Evolutionary conservation across 768 basidiomycete genomes (phyloP).

Genomic region (Lactarius trivialis): DNA sequence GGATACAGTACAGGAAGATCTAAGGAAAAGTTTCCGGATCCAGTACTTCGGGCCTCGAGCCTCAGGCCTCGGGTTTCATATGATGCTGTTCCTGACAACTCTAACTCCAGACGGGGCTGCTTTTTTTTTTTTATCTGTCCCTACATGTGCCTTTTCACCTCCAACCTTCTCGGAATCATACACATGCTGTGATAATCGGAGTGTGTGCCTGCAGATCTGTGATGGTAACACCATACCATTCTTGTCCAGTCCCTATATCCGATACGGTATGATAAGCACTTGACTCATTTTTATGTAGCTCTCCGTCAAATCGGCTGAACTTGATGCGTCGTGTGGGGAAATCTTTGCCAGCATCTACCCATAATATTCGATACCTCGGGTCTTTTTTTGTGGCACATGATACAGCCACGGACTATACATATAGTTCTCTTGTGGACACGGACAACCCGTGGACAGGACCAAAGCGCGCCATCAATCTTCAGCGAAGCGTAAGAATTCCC

Average conservation of each 20-base stretch:
- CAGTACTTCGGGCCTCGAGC: no score
- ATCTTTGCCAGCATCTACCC: neutral
- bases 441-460: neutral
- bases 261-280: neutral
- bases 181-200: neutral
- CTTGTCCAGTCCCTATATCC: neutral
- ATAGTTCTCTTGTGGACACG: neutral
- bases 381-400: neutral
- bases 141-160: neutral
- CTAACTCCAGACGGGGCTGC: neutral
- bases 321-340: no score
- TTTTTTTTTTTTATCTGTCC: neutral
- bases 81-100: neutral
- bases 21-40: neutral
- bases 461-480: neutral
- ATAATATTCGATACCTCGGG: neutral
- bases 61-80: neutral
- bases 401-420: neutral
- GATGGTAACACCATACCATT: neutral
- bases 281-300: neutral
- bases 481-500: neutral
- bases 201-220: neutral
- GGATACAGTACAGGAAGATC: neutral
- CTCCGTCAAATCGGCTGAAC: neutral
- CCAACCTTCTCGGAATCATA: neutral